A percentile compares a stretch with the other conserved stretches of the same genome.
Conservation (phyloP, 139 green algal genomes). For the Picochlorum sp. region DNA sequence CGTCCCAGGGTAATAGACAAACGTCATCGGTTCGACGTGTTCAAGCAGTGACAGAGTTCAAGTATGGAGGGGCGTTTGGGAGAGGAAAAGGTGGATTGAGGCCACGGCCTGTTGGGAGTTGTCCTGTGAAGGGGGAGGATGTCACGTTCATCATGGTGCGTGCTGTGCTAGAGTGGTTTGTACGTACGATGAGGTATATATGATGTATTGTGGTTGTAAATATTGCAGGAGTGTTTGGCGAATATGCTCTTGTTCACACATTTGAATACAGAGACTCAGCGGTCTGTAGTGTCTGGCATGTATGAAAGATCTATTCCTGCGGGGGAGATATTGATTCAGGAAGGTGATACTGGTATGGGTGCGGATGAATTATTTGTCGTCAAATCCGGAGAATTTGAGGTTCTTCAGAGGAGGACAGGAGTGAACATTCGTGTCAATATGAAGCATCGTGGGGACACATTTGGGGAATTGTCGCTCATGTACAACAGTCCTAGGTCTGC, state of each 20-base stretch:
- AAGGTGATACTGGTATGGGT: constrained; percentile 72
- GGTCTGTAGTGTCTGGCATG: constrained; percentile 43
- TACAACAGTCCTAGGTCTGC: constrained; percentile 73
- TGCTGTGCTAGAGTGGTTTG: not conserved
- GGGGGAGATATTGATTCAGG: constrained; percentile 86
- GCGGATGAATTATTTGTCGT: constrained; percentile 89
- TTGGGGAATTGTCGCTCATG: constrained; percentile 89
- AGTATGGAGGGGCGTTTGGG: no score
- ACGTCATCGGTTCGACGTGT: no score
- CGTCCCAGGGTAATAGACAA: no score
- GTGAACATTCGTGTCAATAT: constrained; percentile 84
- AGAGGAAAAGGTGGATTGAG: not conserved
- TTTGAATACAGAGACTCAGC: constrained; percentile 54
- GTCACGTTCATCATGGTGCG: not conserved
- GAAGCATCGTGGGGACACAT: constrained; percentile 77
- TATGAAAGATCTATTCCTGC: constrained; percentile 41
- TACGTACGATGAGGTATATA: not conserved
- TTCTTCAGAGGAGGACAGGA: constrained; percentile 71
- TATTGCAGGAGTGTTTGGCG: constrained; percentile 51
- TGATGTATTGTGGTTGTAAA: not conserved
- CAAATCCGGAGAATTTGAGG: constrained; percentile 87
- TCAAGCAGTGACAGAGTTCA: no score
- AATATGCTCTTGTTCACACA: constrained; percentile 80
- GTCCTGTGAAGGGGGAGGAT: not conserved
- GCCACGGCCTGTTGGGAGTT: not conserved